Evolutionary conservation across 2,329 filamentous ascomycete species (phyloP).

Genomic region (Xylaria digitata): DNA sequence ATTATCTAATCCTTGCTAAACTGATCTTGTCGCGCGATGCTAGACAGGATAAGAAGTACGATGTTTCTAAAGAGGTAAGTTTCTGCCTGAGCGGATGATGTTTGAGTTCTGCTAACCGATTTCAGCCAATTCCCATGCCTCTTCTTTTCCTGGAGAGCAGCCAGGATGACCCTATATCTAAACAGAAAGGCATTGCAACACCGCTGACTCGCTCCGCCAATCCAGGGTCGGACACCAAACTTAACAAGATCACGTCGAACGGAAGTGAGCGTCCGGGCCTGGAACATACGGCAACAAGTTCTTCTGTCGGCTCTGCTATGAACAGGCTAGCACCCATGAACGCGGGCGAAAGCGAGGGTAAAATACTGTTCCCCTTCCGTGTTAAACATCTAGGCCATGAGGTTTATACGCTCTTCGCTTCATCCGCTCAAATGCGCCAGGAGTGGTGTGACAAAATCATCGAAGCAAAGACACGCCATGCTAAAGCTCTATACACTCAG

Average conservation of each 20-base stretch:
- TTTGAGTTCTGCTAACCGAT: constrained; percentile 44
- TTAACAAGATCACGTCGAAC: constrained; percentile 67
- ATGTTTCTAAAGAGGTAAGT: constrained; percentile 87
- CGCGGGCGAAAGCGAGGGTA: constrained; percentile 78
- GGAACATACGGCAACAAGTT: constrained; percentile 74
- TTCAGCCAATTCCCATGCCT: constrained; percentile 91
- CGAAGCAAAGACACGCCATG: constrained; percentile 93
- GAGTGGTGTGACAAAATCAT: constrained; percentile 96
- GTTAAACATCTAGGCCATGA: constrained; percentile 96
- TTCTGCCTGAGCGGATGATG: constrained; percentile 18
- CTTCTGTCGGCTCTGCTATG: constrained; percentile 68
- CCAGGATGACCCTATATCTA: constrained; percentile 90
- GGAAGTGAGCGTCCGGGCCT: constrained; percentile 67
- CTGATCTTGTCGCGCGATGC: constrained; percentile 75
- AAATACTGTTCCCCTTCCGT: constrained; percentile 91
- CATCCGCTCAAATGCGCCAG: constrained; percentile 76
- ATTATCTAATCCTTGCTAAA: constrained; percentile 95
- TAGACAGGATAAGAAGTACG: constrained; percentile 83
- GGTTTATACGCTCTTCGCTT: constrained; percentile 89
- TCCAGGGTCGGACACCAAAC: constrained; percentile 67
- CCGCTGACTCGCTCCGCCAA: constrained; percentile 71
- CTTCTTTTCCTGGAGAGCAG: constrained; percentile 91
- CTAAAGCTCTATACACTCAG: constrained; percentile 86
- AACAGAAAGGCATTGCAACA: constrained; percentile 78
- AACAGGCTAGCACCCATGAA: constrained; percentile 56